phyloP scores from a whole-genome alignment of 805 yeast species.

The Ogataea henricii region DNA sequence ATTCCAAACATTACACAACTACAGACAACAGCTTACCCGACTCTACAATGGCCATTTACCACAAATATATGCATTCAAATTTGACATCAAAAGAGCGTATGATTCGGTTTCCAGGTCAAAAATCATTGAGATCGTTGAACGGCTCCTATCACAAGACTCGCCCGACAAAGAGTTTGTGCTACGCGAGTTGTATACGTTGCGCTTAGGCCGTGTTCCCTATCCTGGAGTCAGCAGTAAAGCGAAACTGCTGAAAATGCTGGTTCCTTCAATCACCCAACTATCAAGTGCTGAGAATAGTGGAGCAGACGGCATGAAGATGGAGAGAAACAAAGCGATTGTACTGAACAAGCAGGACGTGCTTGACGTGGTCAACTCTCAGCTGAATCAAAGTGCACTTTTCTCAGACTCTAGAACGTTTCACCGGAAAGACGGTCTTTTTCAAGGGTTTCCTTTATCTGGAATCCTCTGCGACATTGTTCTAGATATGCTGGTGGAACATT shows the following conservation, averaged over 20 bases:
- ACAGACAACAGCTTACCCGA: slow-evolving; percentile 32
- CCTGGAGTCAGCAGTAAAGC: not conserved
- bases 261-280: not conserved
- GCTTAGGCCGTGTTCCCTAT: not conserved
- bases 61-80: slow-evolving; percentile 54
- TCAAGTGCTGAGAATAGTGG: not conserved
- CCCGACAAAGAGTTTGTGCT: slow-evolving; percentile 13
- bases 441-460: slow-evolving; percentile 79
- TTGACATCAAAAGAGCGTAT: slow-evolving; percentile 77
- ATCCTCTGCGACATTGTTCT: slow-evolving; percentile 73
- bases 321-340: slow-evolving; percentile 4
- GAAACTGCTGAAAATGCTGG: slow-evolving; percentile 2
- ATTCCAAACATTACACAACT: slow-evolving; percentile 40
- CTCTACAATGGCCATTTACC: slow-evolving; percentile 34
- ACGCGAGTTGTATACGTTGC: not conserved
- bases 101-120: slow-evolving; percentile 63
- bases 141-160: slow-evolving; percentile 22
- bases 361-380: slow-evolving; percentile 49
- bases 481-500: slow-evolving; percentile 53
- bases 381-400: slow-evolving; percentile 50
- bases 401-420: slow-evolving; percentile 40
- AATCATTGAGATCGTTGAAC: slow-evolving; percentile 17
- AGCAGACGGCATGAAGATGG: not conserved
- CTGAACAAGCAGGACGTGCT: slow-evolving; percentile 48
- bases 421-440: slow-evolving; percentile 75